Evolutionary conservation across 768 basidiomycete species (phyloP), one percentile per base, ranked within the genome.

Genomic region (Rhodocollybia butyracea): DNA sequence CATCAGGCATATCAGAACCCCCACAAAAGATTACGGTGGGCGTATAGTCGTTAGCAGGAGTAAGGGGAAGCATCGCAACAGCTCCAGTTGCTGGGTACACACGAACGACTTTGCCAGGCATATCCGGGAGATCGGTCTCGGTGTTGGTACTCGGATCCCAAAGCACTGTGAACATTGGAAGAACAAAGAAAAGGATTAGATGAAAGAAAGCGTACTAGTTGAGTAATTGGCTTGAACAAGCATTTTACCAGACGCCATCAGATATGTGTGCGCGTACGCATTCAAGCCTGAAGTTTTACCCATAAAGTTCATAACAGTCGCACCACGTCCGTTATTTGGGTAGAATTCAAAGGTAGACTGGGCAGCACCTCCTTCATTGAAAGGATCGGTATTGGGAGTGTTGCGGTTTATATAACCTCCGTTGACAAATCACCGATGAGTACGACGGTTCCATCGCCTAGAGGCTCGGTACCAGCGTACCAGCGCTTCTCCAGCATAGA

Each of bases 51-150:
- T 96, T 97, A 24, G 78, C 87, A 4, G 90, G 88, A 1, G 91
- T 95, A 17, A 98, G 78, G 6, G 95, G 95, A 0, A 98, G 79
- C 88, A 98, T 92, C 38, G 89, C 89, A 2, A 80, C 81, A 0
- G 88, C 95, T 30, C 91, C 93, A 8, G 93, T 93, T 0, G 89
- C 95, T 8, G 94, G 94, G 64, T 95, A 95, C 3, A 92, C 89
- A 29, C 93, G 87, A 21, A 82, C 83, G 42, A 95, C 84, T 41
- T 76, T 72, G 29, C 76, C 74, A 1, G 89, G 90, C 88, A 90
- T 91, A 58, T 80, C 70, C 2, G 90, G 89, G 11, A 91, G 77
- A 2, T 74, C 72, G 0, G 77, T 84, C 66, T 90, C 88, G 3
- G 66, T 51, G 64, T 89, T 89, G 29, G 65, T 69, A 5, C 70